phyloP scores from a whole-genome alignment of 495 filamentous ascomycete species.

The Hypoxylon fuscum region DNA sequence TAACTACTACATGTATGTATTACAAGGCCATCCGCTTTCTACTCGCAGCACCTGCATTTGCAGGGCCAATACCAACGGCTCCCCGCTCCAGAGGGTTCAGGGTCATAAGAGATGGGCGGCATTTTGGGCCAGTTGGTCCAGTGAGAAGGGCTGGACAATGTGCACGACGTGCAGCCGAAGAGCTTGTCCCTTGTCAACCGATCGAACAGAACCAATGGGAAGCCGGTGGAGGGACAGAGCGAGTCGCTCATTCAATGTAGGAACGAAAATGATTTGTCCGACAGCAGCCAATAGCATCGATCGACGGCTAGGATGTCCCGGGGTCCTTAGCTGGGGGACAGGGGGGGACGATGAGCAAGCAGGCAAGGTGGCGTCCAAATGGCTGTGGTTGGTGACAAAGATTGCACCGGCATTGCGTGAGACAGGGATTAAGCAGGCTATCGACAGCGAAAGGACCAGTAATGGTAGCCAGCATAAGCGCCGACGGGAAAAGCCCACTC shows the following conservation, averaged over 20 bases:
- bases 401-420: constrained; percentile 24
- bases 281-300: constrained; percentile 32
- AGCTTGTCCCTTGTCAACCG: constrained; percentile 24
- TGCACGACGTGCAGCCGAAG: constrained; percentile 43
- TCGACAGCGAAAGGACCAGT: constrained; percentile 24
- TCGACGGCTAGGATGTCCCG: constrained; percentile 15
- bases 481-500: constrained; percentile 25
- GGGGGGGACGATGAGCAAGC: constrained; percentile 1
- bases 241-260: constrained; percentile 38
- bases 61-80: constrained; percentile 34
- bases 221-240: constrained; percentile 17
- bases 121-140: constrained; percentile 40
- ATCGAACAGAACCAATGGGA: constrained; percentile 39
- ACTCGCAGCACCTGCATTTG: constrained; percentile 30
- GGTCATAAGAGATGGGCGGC: constrained; percentile 39
- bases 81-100: constrained; percentile 38
- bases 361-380: constrained; percentile 7
- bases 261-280: constrained; percentile 33
- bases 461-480: constrained; percentile 25
- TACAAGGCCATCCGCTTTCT: constrained; percentile 8
- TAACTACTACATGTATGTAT: too few relatives aligned
- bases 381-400: constrained; percentile 28
- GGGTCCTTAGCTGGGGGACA: constrained; percentile 18
- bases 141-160: constrained; percentile 40
- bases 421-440: constrained; percentile 29